A percentile compares a stretch with the other conserved stretches of the same genome.
Conservation (phyloP, 2,329 filamentous ascomycete species). For the Fusarium phyllophilum region DNA sequence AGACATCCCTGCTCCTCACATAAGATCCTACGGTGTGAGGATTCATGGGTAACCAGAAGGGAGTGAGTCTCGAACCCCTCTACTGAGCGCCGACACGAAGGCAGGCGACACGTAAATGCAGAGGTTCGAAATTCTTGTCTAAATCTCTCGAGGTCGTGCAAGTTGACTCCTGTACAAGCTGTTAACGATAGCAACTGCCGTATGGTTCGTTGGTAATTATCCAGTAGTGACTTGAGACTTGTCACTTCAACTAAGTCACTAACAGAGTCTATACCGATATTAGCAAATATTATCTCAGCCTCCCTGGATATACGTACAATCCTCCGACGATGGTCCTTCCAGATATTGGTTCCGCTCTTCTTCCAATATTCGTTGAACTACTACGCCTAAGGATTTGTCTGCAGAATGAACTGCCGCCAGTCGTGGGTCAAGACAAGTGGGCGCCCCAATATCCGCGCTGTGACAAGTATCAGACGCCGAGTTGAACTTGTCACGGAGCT, state of each 20-base stretch:
- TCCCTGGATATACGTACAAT: background rate
- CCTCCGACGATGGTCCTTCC: background rate
- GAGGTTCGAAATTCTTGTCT: background rate
- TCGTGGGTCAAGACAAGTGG: background rate
- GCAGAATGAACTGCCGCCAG: background rate
- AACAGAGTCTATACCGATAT: background rate
- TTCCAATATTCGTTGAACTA: background rate
- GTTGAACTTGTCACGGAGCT: background rate
- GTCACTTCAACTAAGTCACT: background rate
- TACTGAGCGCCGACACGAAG: background rate
- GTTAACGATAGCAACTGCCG: background rate
- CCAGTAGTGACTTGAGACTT: background rate
- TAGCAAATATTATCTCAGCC: background rate
- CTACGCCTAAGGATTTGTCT: background rate
- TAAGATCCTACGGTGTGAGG: background rate
- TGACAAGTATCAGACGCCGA: background rate
- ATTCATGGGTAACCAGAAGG: background rate
- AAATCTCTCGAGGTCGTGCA: background rate
- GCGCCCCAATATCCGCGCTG: background rate
- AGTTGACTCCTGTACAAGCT: background rate
- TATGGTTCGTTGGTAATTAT: background rate
- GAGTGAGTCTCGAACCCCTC: background rate
- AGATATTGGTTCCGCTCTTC: background rate
- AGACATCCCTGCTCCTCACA: background rate
- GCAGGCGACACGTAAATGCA: background rate